These are phyloP conservation scores for Phialophora verrucosa DNA, from an alignment of 2,329 filamentous ascomycete genomes.

Conservation along the genomic window DNA sequence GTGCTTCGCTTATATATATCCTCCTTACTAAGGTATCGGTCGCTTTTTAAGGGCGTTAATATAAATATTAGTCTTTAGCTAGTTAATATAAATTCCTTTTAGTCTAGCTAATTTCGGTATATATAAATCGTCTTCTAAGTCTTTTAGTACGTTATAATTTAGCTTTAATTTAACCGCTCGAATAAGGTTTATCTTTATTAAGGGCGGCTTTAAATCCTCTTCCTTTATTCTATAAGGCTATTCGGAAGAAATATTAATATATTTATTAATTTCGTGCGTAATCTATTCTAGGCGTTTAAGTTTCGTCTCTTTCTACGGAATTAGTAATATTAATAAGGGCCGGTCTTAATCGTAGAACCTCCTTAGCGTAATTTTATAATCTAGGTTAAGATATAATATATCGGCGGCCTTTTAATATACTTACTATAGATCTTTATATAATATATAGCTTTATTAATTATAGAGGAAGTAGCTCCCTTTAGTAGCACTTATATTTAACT, in stretches of 20 bases:
- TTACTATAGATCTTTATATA: too few relatives aligned
- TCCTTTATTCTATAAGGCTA: constrained; percentile 2
- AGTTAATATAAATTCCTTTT: too few relatives aligned
- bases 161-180: too few relatives aligned
- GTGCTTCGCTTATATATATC: background rate
- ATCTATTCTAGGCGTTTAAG: background rate
- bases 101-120: too few relatives aligned
- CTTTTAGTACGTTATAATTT: too few relatives aligned
- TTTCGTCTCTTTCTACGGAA: background rate
- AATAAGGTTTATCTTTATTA: too few relatives aligned
- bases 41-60: background rate
- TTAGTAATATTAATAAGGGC: background rate
- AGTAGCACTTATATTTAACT: background rate
- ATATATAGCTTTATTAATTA: too few relatives aligned
- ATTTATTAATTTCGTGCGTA: background rate
- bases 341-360: background rate
- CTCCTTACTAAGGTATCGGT: background rate
- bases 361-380: background rate
- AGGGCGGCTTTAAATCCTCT: background rate
- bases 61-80: background rate
- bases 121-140: too few relatives aligned
- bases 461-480: background rate
- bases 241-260: background rate
- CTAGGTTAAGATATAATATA: too few relatives aligned
- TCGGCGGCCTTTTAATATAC: too few relatives aligned